These are phyloP conservation scores for Podaxis carcinomalis DNA, from an alignment of 768 basidiomycete genomes.

Conservation along the genomic window DNA sequence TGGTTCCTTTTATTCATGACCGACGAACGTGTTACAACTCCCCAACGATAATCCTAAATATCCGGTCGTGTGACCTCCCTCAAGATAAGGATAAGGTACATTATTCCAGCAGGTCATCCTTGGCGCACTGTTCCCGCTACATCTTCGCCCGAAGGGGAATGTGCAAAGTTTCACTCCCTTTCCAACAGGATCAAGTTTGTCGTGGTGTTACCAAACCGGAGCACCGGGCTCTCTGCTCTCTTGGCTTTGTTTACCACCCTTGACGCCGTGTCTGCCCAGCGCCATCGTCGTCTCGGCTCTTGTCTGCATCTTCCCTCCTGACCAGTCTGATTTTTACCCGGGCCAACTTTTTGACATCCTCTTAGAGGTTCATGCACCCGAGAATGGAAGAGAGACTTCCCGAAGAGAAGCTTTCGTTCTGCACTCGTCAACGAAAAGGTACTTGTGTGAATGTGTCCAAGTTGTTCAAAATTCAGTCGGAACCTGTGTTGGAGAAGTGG, in stretches of 20 bases:
- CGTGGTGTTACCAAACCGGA: neutral
- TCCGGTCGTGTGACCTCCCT: neutral
- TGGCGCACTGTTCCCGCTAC: neutral
- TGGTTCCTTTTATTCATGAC: neutral
- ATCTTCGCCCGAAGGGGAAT: neutral
- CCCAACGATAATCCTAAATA: neutral
- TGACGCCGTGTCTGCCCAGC: conserved; percentile 26
- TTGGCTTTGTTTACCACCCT: conserved; percentile 16
- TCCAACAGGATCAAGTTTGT: neutral
- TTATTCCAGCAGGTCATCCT: neutral
- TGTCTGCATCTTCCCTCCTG: conserved; percentile 40
- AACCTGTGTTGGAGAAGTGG: conserved; percentile 35
- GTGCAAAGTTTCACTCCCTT: neutral
- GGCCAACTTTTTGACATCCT: conserved; percentile 41
- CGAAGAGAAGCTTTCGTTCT: conserved; percentile 36
- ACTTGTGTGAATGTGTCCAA: conserved; percentile 29
- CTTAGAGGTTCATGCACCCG: conserved; percentile 39
- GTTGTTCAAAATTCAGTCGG: conserved; percentile 29
- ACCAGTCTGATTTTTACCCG: conserved; percentile 38
- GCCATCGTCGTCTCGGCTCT: conserved; percentile 37
- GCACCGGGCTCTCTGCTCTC: conserved; percentile 7
- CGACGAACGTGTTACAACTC: neutral
- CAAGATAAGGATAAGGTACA: neutral
- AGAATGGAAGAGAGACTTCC: conserved; percentile 34
- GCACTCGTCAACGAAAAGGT: conserved; percentile 29